phyloP scores from a whole-genome alignment of 2,329 filamentous ascomycete genomes.

The Aaosphaeria arxii region DNA sequence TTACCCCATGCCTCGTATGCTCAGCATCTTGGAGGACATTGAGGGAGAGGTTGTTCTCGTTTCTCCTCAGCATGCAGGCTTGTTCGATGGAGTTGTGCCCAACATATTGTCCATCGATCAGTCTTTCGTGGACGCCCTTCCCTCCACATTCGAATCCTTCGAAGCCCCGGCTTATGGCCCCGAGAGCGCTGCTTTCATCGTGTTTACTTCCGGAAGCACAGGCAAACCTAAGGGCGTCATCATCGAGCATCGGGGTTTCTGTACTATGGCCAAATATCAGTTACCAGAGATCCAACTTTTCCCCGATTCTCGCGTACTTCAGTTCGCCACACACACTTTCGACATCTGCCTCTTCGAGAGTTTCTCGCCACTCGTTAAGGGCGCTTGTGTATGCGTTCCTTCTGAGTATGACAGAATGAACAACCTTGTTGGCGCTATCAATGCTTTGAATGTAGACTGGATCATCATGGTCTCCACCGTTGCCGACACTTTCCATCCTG shows the following conservation, averaged over 20 bases:
- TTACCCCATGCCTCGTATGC: slow-evolving; percentile 8
- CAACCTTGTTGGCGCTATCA: slow-evolving; percentile 15
- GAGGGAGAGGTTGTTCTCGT: not conserved
- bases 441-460: not conserved
- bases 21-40: not conserved
- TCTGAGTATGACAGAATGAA: slow-evolving; percentile 52
- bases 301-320: slow-evolving; percentile 52
- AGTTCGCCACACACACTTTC: slow-evolving; percentile 43
- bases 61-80: not conserved
- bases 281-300: slow-evolving; percentile 51
- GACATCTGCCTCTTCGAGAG: slow-evolving; percentile 51
- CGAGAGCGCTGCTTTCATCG: slow-evolving; percentile 1
- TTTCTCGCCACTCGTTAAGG: slow-evolving; percentile 45
- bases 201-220: slow-evolving; percentile 43
- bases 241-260: slow-evolving; percentile 25
- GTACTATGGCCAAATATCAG: not conserved
- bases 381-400: slow-evolving; percentile 50
- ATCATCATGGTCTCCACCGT: slow-evolving; percentile 9
- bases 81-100: slow-evolving; percentile 19
- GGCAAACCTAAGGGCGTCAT: slow-evolving; percentile 54
- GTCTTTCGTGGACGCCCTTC: slow-evolving; percentile 3
- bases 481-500: slow-evolving; percentile 31
- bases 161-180: slow-evolving; percentile 10
- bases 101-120: slow-evolving; percentile 22
- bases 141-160: slow-evolving; percentile 23